A percentile compares a stretch with the other conserved stretches of the same genome.
phyloP scores from a whole-genome alignment of 805 yeast species.

The Crinitomyces ghanaensis region DNA sequence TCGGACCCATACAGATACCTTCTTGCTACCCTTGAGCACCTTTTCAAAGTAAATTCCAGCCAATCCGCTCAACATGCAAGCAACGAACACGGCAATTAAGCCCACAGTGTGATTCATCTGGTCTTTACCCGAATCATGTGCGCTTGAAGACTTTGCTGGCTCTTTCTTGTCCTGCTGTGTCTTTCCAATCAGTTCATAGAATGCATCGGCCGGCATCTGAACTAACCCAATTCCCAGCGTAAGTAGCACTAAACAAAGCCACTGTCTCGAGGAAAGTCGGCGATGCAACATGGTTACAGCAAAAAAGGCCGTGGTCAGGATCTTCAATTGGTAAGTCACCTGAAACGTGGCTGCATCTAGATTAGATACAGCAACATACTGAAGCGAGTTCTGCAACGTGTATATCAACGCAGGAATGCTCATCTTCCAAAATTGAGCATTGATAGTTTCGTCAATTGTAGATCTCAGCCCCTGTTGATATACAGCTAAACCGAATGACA shows the following conservation, averaged over 20 bases:
- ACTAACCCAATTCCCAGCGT: conserved; percentile 31
- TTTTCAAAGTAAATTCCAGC: conserved; percentile 36
- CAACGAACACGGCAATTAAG: conserved; percentile 27
- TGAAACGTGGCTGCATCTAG: conserved; percentile 33
- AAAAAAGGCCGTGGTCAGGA: conserved; percentile 32
- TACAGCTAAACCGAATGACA: conserved; percentile 22
- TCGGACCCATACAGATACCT: conserved; percentile 30
- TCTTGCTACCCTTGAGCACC: conserved; percentile 28
- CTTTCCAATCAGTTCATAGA: conserved; percentile 10
- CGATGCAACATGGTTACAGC: conserved; percentile 29
- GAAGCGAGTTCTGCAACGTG: conserved; percentile 31
- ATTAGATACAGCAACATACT: conserved; percentile 32
- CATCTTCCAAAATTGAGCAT: conserved; percentile 30
- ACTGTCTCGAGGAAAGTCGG: conserved; percentile 23
- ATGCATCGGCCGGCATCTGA: conserved; percentile 26
- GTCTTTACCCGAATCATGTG: too few relatives aligned
- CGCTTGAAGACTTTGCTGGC: conserved; percentile 3
- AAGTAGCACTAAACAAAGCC: conserved; percentile 28
- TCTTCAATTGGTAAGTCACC: conserved; percentile 34
- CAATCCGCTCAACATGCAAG: conserved; percentile 30
- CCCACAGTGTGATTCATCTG: conserved; percentile 24
- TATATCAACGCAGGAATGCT: conserved; percentile 32
- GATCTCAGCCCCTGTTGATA: conserved; percentile 17
- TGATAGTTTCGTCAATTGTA: conserved; percentile 24
- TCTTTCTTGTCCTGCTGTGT: neutral